Base-by-base conservation (phyloP, 306 rosid genomes). In the Cicer judaicum region DNA sequence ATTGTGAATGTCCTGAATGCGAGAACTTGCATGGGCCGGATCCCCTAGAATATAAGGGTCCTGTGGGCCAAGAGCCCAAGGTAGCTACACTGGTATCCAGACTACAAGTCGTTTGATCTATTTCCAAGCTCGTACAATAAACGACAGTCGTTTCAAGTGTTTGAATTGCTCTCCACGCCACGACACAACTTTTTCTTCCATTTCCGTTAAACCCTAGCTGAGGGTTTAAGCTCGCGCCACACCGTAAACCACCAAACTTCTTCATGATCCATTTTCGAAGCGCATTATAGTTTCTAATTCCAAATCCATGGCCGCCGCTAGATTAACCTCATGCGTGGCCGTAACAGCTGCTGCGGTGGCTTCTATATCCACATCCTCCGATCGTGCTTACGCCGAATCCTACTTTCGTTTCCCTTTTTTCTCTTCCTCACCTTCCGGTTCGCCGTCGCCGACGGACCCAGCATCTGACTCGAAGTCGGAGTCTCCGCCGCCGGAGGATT, bases 321-420 rank as follows among this genome's bases (percentile, higher is more conserved):
- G 78, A 59, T 73, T 94, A 50, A 79, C 96, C 39, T 68, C 95
- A 7, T 85, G 89, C 85, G 79, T 77, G 44, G 96, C 91, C n/a
- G 74, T 81, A 79, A 90, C 91, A 78, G 91, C 90, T 0, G 89
- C 96, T n/a, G 91, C 98, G 19, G 92, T 61, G 66, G 92, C 87
- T 21, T 77, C 93, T 68, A 8, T 76, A 41, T 84, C 93, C 65
- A 18, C 91, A 8, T 73, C 62, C 68, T 82, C 96, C 80, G 80
- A 83, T 67, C 78, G 47, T 50, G 86, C 93, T 11, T 73, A 81
- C 70, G 95, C 97, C 57, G 95, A 90, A 10, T 78, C 89, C 50
- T 50, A 76, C 69, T 92, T 89, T 50, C 96, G 93, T 0, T 84
- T 92, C 64, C 72, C 81, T 75, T 62, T 85, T 10, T 85, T 89